Conservation (phyloP, 2,329 filamentous ascomycete genomes). For the Phoma sp. region DNA sequence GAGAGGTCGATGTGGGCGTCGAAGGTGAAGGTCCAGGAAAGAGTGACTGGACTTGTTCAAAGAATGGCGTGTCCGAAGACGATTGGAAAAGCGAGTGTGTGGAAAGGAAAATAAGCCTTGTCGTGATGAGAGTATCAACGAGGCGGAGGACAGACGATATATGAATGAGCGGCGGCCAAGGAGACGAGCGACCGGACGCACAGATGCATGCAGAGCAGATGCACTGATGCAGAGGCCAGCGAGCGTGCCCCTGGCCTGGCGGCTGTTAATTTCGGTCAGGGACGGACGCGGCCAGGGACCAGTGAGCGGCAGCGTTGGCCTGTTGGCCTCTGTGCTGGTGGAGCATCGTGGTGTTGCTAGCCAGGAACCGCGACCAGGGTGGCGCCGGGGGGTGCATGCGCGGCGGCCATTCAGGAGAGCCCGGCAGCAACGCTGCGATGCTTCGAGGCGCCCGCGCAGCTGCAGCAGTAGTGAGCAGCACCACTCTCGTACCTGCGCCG, state of each 20-base stretch:
- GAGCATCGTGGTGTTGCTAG: slow-evolving; percentile 15
- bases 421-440: slow-evolving; percentile 16
- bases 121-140: slow-evolving; percentile 33
- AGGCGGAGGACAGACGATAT: slow-evolving; percentile 33
- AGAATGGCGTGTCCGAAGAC: slow-evolving; percentile 45
- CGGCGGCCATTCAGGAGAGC: slow-evolving; percentile 30
- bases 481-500: no score
- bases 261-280: slow-evolving; percentile 46
- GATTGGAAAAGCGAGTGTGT: slow-evolving; percentile 43
- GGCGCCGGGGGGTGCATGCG: slow-evolving; percentile 15
- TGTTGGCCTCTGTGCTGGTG: slow-evolving; percentile 4
- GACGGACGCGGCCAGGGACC: slow-evolving; percentile 32
- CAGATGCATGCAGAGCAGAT: slow-evolving; percentile 16
- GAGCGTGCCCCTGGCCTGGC: slow-evolving; percentile 33
- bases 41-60: slow-evolving; percentile 47
- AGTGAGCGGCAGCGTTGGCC: slow-evolving; percentile 28
- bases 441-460: slow-evolving; percentile 29
- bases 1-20: slow-evolving; percentile 12
- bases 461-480: slow-evolving; percentile 28
- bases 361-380: slow-evolving; percentile 32
- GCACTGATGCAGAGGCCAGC: slow-evolving; percentile 20
- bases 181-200: slow-evolving; percentile 22
- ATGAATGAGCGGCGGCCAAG: slow-evolving; percentile 44
- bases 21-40: slow-evolving; percentile 43
- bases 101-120: slow-evolving; percentile 44